Base-by-base conservation (phyloP, 352 stramenopile genomes). In the Phytophthora brassicae region DNA sequence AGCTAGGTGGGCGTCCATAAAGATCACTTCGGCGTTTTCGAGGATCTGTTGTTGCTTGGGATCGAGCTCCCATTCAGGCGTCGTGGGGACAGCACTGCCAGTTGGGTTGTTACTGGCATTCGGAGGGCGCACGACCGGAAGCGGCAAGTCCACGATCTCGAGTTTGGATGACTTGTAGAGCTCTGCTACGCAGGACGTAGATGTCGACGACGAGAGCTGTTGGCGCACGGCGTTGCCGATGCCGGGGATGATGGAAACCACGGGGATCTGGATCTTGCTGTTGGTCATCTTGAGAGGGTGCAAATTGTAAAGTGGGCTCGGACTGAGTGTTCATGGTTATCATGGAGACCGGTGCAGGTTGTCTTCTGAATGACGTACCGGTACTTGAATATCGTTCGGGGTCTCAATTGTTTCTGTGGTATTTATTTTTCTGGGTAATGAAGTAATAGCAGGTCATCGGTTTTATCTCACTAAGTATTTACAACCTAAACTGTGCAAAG, bases 171-270 rank as follows among this genome's bases (percentile, higher is more conserved):
- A 44, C 29, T 68, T 52, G 44, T 56, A 80, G 29, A 80, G 44
- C 39, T 74, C 42, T 11, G 56, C 55, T 2, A 60, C 72, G 0
- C 20, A 22, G 6, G 68, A 74, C 23, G 61, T 43, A 3, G 48
- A 38, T 6, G 57, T 64, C 0, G 63, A 9, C 12, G 67, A 55
- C 36, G 58, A 59, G 22, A 80, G 55, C 31, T 68, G 62, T 35
- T 71, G 42, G n/a, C 72, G 68, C 29, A 77, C 60, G 22, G 67
- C 59, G 1, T 72, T 49, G 43, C 65, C 72, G 9, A 77, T 68
- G 38, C 72, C 61, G 2, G 60, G 68, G 42, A 80, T 77, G 22
- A 76, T 70, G 29, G 72, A 76, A 23, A 77, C 60, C 23, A 80
- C 72, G 26, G 72, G 72, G 47, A 75, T 70, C 36, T 65, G 56